Evolutionary conservation across 768 basidiomycete genomes (phyloP), one percentile per base, ranked within the genome.

Genomic region (Mycena venus): DNA sequence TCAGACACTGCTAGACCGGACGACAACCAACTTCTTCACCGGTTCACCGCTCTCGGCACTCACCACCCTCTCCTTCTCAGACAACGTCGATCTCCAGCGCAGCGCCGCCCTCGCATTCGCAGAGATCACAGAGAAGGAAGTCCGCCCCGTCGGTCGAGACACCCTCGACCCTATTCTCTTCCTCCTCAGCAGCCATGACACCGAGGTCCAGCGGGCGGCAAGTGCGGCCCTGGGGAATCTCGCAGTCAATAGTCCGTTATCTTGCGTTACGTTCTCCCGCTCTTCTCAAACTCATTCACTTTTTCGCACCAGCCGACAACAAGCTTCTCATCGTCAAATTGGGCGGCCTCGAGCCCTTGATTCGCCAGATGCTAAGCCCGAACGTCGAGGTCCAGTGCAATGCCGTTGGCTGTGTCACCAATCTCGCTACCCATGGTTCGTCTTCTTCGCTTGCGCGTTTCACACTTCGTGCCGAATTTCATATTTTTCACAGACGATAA

Each of bases 301-400:
- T 60, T 73, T 72, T 31, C 47, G 75, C 76, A 59, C 68, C 70
- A 99, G 98, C 96, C 68, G 98, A 99, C 84, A 99, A 99, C 90
- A 99, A 99, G 84, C 90, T 99, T 76, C 93, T 99, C 81, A 99
- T 99, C 78, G 98, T 99, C 78, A 96, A 97, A 84, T 91, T 99
- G 36, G 98, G 98, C 59, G 98, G 98, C 67, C 91, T 99, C 53
- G 98, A 99, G 82, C 98, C 98, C 59, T 89, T 99, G 78, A 99
- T 99, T 79, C 93, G 97, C 69, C 98, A 99, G 84, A 99, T 99
- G 98, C 92, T 99, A 66, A 96, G 95, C 78, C 97, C 97, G 2
- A 99, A 99, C 80, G 98, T 99, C 49, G 98, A 99, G 82, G 98
- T 99, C 2, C 98, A 99, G 84, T 99, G 98, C 87, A 99, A 99